Conservation (phyloP, 805 yeast species). For the Monosporozyma yasuniensis region DNA sequence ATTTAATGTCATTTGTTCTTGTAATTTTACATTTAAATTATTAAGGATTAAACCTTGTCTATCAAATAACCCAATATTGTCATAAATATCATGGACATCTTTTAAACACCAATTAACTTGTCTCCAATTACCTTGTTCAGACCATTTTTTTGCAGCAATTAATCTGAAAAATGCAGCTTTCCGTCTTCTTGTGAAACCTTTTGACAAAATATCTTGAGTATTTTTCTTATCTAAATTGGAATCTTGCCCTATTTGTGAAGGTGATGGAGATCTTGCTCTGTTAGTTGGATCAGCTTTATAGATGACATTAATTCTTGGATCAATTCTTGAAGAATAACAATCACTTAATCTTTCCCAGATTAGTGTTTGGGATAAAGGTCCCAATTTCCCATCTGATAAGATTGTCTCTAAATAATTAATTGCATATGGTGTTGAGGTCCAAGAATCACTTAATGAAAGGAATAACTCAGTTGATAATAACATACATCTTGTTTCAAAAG, state of each 20-base stretch:
- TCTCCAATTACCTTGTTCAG: conserved; percentile 29
- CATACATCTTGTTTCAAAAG: conserved; percentile 58
- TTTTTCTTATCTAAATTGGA: not conserved
- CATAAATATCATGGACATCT: conserved; percentile 28
- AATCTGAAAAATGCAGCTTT: conserved; percentile 73
- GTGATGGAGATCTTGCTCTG: not conserved
- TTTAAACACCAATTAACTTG: conserved; percentile 26
- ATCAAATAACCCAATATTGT: conserved; percentile 11
- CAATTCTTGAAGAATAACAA: conserved; percentile 39
- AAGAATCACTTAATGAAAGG: conserved; percentile 34
- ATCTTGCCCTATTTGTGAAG: not conserved
- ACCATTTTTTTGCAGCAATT: conserved; percentile 68
- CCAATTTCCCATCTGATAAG: conserved; percentile 36
- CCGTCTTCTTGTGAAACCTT: conserved; percentile 54
- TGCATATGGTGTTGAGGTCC: conserved; percentile 37
- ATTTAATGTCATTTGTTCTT: not conserved
- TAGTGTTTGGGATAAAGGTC: conserved; percentile 39
- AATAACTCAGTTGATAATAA: conserved; percentile 65
- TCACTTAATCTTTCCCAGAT: conserved; percentile 46
- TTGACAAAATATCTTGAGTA: conserved; percentile 27
- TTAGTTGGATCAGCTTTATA: conserved; percentile 9
- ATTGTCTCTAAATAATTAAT: conserved; percentile 38
- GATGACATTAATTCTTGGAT: conserved; percentile 30
- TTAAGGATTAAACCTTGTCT: conserved; percentile 18
- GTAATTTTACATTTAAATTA: conserved; percentile 11